These are phyloP conservation scores for Earliella scabrosa DNA, from an alignment of 1,284 basidiomycete genomes.

Conservation along the genomic window DNA sequence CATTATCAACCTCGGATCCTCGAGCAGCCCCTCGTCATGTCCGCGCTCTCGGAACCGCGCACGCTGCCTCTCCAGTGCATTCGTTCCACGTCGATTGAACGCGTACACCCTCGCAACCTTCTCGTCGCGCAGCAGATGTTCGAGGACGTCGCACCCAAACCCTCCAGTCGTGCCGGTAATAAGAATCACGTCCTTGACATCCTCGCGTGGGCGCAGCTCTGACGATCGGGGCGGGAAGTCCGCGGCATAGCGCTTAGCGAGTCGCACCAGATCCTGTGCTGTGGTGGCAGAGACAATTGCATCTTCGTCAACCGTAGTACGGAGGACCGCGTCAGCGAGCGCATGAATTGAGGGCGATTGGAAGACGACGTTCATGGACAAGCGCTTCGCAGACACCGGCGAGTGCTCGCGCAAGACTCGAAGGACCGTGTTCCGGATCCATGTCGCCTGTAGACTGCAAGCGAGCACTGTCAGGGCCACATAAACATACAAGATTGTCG, in stretches of 20 bases:
- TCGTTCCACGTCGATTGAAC: constrained; percentile 18
- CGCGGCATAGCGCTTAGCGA: constrained; percentile 17
- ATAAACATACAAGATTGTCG: not conserved
- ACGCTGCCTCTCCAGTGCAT: constrained; percentile 31
- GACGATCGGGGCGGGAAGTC: constrained; percentile 11
- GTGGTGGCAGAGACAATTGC: constrained; percentile 18
- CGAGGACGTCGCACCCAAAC: constrained; percentile 27
- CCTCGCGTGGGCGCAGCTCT: not conserved
- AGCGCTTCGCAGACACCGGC: constrained; percentile 5
- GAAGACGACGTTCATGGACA: constrained; percentile 41
- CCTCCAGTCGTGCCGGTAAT: constrained; percentile 32
- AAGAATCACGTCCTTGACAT: constrained; percentile 26
- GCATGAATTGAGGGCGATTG: constrained; percentile 36
- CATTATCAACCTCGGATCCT: constrained; percentile 34
- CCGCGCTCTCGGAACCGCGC: constrained; percentile 34
- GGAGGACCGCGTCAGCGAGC: constrained; percentile 31
- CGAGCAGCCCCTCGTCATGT: constrained; percentile 32
- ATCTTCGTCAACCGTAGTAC: constrained; percentile 16
- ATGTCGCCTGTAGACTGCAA: constrained; percentile 38
- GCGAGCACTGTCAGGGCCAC: not conserved
- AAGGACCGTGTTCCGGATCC: constrained; percentile 38
- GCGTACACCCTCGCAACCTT: constrained; percentile 26
- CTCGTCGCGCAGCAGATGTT: constrained; percentile 19
- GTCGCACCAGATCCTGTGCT: constrained; percentile 5
- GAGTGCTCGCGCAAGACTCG: constrained; percentile 26